These are phyloP conservation scores for Acanthamoeba rhysodes DNA, from an alignment of 208 protist species.

Conservation along the genomic window DNA sequence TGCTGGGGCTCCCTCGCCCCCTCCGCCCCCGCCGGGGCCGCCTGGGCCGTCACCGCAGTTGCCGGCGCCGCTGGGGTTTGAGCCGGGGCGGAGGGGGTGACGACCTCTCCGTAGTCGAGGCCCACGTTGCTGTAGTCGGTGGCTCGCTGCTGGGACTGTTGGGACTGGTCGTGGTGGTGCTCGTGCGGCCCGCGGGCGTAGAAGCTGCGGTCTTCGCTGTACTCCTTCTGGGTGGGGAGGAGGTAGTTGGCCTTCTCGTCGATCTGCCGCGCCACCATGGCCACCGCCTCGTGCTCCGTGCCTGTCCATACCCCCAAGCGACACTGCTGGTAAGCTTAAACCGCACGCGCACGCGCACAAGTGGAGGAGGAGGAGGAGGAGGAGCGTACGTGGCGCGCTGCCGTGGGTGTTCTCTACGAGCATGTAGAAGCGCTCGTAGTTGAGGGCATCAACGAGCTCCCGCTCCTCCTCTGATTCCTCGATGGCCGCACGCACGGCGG, in stretches of 20 bases:
- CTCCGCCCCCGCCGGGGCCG: background rate
- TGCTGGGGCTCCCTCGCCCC: background rate
- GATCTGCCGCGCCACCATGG: background rate
- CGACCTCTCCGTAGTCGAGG: slow-evolving; percentile 11
- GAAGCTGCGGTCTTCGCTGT: slow-evolving; percentile 11
- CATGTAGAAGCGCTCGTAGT: slow-evolving; percentile 53
- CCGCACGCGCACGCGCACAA: too few species aligned
- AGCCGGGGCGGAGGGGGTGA: background rate
- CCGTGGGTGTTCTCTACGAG: slow-evolving; percentile 28
- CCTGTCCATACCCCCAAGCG: background rate
- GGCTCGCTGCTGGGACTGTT: background rate
- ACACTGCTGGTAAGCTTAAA: too few species aligned
- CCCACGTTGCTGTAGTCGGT: slow-evolving; percentile 14
- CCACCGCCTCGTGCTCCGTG: slow-evolving; percentile 41
- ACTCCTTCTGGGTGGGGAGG: slow-evolving; percentile 52
- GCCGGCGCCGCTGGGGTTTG: background rate
- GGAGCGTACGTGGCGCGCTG: background rate
- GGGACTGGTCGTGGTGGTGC: background rate
- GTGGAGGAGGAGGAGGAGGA: background rate
- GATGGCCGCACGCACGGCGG: background rate
- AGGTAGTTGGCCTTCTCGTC: slow-evolving; percentile 44
- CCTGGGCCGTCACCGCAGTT: background rate
- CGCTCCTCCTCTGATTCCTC: slow-evolving; percentile 33
- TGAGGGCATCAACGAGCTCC: slow-evolving; percentile 51
- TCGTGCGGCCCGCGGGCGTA: background rate